Conservation (phyloP, 805 yeast genomes). For the Ogataea henricii region DNA sequence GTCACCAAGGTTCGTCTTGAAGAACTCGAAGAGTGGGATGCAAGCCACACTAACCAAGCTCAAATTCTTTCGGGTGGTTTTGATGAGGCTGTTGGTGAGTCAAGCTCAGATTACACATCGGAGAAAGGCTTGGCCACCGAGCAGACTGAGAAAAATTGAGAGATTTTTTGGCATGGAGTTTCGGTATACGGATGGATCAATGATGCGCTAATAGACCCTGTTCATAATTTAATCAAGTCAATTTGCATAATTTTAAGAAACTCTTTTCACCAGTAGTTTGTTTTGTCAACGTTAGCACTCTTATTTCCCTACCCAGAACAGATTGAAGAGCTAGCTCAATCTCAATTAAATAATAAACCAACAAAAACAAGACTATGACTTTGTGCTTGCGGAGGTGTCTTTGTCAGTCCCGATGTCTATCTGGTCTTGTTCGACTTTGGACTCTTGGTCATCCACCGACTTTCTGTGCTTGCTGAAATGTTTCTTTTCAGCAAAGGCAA, state of each 20-base stretch:
- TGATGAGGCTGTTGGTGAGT: conserved; percentile 1
- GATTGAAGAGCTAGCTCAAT: no score
- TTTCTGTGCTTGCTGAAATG: conserved; percentile 7
- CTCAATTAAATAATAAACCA: no score
- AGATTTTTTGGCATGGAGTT: no score
- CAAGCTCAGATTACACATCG: background rate
- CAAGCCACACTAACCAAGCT: conserved; percentile 12
- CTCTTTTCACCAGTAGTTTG: no score
- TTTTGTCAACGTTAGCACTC: no score
- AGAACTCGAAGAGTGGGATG: conserved; percentile 39
- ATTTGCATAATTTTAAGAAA: no score
- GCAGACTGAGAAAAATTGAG: background rate
- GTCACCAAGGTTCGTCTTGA: conserved; percentile 38
- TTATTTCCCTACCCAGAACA: no score
- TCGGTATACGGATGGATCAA: no score
- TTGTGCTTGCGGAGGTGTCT: background rate
- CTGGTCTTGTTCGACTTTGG: background rate
- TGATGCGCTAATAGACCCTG: no score
- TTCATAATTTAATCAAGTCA: no score
- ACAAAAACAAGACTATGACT: no score
- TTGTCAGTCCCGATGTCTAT: background rate
- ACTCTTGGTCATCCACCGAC: background rate
- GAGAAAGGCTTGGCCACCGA: background rate
- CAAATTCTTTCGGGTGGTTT: conserved; percentile 1
- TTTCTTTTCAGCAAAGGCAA: conserved; percentile 15